A percentile compares a stretch with the other conserved stretches of the same genome.
phyloP scores from a whole-genome alignment of 495 filamentous ascomycete species.

The Lasiosphaeria hispida region DNA sequence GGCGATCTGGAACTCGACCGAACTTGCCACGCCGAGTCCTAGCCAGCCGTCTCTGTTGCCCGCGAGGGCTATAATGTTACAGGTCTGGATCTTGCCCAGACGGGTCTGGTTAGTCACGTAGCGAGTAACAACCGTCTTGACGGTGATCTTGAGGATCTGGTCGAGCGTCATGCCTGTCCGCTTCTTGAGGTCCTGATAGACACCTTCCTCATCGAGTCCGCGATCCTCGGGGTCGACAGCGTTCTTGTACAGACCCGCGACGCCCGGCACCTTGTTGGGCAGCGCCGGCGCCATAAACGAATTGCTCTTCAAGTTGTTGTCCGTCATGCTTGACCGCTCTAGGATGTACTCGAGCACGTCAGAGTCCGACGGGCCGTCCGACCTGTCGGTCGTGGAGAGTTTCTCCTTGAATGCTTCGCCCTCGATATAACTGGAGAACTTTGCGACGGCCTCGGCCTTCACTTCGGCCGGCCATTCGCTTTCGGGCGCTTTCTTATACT shows the following conservation, averaged over 20 bases:
- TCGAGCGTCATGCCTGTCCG: slow-evolving; percentile 62
- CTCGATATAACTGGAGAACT: slow-evolving; percentile 32
- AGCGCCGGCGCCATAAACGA: slow-evolving; percentile 43
- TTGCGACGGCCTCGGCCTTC: slow-evolving; percentile 30
- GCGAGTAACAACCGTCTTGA: slow-evolving; percentile 68
- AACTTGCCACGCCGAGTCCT: slow-evolving; percentile 88
- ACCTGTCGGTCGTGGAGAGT: slow-evolving; percentile 42
- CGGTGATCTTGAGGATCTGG: slow-evolving; percentile 53
- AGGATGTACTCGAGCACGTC: slow-evolving; percentile 43
- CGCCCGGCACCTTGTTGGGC: slow-evolving; percentile 43
- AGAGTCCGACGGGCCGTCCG: slow-evolving; percentile 46
- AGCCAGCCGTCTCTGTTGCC: slow-evolving; percentile 83
- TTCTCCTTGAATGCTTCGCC: slow-evolving; percentile 40
- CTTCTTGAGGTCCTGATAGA: slow-evolving; percentile 55
- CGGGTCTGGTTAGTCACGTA: slow-evolving; percentile 88
- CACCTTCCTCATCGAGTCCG: slow-evolving; percentile 40
- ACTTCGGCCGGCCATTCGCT: slow-evolving; percentile 28
- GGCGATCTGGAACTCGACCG: slow-evolving; percentile 65
- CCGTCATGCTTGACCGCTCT: slow-evolving; percentile 39
- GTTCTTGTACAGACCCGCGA: slow-evolving; percentile 49
- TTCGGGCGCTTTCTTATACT: slow-evolving; percentile 27
- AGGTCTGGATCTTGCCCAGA: slow-evolving; percentile 80
- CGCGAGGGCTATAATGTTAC: slow-evolving; percentile 70
- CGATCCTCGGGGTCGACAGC: slow-evolving; percentile 42
- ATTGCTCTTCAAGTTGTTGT: slow-evolving; percentile 32